Conservation (phyloP, 108 stramenopile species). For the Cyclotella cryptica region DNA sequence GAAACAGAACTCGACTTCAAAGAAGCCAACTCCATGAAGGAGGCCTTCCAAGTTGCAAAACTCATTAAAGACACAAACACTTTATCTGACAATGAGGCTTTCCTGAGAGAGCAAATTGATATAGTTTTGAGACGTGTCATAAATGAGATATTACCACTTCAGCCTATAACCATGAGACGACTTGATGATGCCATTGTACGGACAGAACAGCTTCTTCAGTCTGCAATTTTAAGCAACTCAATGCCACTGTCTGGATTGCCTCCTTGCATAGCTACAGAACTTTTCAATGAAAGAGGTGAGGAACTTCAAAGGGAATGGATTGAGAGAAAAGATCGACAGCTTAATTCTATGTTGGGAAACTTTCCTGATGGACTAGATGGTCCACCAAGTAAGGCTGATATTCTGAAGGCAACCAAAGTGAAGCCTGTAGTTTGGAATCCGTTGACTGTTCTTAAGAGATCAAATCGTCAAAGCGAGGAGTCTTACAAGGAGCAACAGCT, state of each 20-base stretch:
- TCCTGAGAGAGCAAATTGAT: no score
- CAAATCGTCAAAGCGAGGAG: constrained; percentile 2
- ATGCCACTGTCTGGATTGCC: constrained; percentile 31
- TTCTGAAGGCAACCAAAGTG: neutral
- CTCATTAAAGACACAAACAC: neutral
- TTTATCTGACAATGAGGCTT: no score
- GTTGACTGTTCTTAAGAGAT: neutral
- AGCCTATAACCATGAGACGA: constrained; percentile 8
- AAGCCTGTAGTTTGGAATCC: constrained; percentile 17
- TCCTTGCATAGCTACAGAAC: constrained; percentile 10
- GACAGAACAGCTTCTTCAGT: constrained; percentile 2
- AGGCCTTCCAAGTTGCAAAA: neutral
- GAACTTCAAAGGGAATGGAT: constrained; percentile 10
- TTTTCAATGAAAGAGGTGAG: neutral
- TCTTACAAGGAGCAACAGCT: constrained; percentile 21
- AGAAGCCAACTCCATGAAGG: neutral
- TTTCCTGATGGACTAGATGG: neutral
- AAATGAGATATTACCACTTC: no score
- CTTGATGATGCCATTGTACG: constrained; percentile 6
- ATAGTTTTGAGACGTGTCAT: constrained; percentile 3
- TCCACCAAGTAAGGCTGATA: neutral
- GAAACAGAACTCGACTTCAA: neutral
- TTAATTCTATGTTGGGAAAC: neutral
- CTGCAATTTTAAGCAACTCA: neutral
- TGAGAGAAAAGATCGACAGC: neutral